phyloP scores from a whole-genome alignment of 495 filamentous ascomycete species.

The Aspergillus incahuasiensis region DNA sequence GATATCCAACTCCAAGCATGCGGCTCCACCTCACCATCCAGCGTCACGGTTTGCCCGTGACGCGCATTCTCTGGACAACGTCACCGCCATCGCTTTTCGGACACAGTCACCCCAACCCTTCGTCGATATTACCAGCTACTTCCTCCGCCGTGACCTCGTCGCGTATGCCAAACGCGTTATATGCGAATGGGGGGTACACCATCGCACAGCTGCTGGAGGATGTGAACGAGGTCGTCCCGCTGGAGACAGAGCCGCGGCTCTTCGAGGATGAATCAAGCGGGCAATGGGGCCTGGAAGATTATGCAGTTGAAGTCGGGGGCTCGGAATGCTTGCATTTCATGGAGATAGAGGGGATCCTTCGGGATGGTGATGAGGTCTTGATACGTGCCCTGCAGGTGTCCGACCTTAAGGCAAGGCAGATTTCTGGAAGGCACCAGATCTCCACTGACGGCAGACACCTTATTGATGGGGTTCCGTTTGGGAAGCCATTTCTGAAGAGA shows the following conservation, averaged over 20 bases:
- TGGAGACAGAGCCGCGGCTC: constrained; percentile 59
- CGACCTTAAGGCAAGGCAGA: constrained; percentile 67
- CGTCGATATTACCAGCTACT: constrained; percentile 23
- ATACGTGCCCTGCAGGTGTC: constrained; percentile 75
- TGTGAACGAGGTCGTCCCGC: constrained; percentile 75
- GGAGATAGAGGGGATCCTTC: constrained; percentile 61
- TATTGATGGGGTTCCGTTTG: constrained; percentile 86
- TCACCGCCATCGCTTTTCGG: constrained; percentile 32
- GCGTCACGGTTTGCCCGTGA: constrained; percentile 73
- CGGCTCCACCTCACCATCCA: constrained; percentile 78
- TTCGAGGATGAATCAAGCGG: constrained; percentile 39
- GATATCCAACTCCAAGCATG: constrained; percentile 42
- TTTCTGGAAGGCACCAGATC: constrained; percentile 83
- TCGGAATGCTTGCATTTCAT: constrained; percentile 92
- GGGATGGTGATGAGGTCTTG: constrained; percentile 79
- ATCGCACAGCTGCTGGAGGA: constrained; percentile 79
- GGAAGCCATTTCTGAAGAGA: constrained; percentile 61
- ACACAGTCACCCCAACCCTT: constrained; percentile 20
- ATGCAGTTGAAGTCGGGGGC: constrained; percentile 75
- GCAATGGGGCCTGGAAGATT: constrained; percentile 89
- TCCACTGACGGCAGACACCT: constrained; percentile 74
- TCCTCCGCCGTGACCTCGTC: constrained; percentile 35
- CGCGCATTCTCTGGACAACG: constrained; percentile 68
- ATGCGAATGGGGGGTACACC: constrained; percentile 55
- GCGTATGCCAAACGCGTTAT: constrained; percentile 40